These are phyloP conservation scores for Mucor sp. DNA, from an alignment of 371 early-diverging fungal species.

Conservation along the genomic window DNA sequence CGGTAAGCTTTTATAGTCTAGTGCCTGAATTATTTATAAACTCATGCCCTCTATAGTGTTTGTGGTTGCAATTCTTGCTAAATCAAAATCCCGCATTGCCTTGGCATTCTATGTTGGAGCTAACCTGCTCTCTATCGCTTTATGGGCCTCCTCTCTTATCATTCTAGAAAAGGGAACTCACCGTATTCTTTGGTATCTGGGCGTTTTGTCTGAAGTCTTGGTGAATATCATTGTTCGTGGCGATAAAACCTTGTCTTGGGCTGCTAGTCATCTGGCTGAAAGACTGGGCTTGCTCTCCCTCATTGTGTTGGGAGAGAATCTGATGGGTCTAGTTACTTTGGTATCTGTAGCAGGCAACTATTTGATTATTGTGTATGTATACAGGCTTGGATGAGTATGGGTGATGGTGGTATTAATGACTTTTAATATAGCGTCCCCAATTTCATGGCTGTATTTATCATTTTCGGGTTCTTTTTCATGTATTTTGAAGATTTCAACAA, in stretches of 20 bases:
- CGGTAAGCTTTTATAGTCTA: constrained; percentile 35
- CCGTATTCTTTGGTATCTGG: constrained; percentile 56
- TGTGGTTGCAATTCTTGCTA: constrained; percentile 43
- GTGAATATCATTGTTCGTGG: constrained; percentile 53
- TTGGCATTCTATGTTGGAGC: constrained; percentile 46
- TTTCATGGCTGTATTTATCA: constrained; percentile 53
- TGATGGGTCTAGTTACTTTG: constrained; percentile 47
- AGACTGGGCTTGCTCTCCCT: constrained; percentile 57
- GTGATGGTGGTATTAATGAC: not conserved
- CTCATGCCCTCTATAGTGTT: constrained; percentile 22
- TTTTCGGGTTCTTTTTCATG: constrained; percentile 58
- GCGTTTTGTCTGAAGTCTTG: constrained; percentile 49
- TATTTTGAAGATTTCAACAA: constrained; percentile 58
- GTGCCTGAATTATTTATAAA: not conserved
- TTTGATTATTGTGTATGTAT: constrained; percentile 34
- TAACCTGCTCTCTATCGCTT: constrained; percentile 52
- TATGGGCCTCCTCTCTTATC: constrained; percentile 53
- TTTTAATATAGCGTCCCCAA: constrained; percentile 39
- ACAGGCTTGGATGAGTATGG: not conserved
- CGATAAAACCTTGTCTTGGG: constrained; percentile 57
- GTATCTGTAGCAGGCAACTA: constrained; percentile 41
- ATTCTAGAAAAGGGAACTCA: constrained; percentile 46
- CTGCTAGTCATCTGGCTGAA: constrained; percentile 63
- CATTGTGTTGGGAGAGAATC: constrained; percentile 56
- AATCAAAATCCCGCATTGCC: constrained; percentile 46